phyloP scores from a whole-genome alignment of 2,329 filamentous ascomycete genomes.

The Eutypa lata region DNA sequence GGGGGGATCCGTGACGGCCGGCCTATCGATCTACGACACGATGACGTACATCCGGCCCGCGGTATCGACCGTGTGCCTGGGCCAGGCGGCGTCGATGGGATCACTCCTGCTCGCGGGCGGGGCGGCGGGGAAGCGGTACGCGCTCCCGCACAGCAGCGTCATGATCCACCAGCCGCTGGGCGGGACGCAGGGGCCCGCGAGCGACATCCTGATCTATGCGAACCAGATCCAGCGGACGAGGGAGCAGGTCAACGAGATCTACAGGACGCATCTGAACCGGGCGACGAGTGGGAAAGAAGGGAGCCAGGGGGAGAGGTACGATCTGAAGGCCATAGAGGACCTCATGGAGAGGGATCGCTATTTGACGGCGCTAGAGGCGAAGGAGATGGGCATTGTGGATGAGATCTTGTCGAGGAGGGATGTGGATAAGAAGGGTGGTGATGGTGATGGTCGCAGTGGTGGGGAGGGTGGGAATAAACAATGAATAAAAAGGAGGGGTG shows the following conservation, averaged over 20 bases:
- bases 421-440: conserved; percentile 9
- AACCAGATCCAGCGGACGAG: conserved; percentile 91
- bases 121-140: conserved; percentile 78
- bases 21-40: conserved; percentile 92
- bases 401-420: conserved; percentile 71
- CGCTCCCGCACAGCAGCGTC: conserved; percentile 87
- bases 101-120: conserved; percentile 85
- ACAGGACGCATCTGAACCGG: conserved; percentile 79
- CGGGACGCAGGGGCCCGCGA: conserved; percentile 61
- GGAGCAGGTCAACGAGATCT: conserved; percentile 85
- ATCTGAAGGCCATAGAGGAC: conserved; percentile 79
- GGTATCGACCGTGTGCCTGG: conserved; percentile 91
- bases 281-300: conserved; percentile 40
- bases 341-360: conserved; percentile 98
- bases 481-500: too few relatives aligned
- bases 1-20: conserved; percentile 86
- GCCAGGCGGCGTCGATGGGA: conserved; percentile 94
- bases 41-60: conserved; percentile 96
- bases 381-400: conserved; percentile 88
- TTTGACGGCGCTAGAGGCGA: conserved; percentile 81
- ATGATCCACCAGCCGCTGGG: conserved; percentile 97
- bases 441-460: too few relatives aligned
- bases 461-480: too few relatives aligned
- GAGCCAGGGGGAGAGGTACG: conserved; percentile 78
- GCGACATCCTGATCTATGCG: conserved; percentile 93